Conservation (phyloP, 2,329 filamentous ascomycete genomes). For the Xylariaceae sp. region DNA sequence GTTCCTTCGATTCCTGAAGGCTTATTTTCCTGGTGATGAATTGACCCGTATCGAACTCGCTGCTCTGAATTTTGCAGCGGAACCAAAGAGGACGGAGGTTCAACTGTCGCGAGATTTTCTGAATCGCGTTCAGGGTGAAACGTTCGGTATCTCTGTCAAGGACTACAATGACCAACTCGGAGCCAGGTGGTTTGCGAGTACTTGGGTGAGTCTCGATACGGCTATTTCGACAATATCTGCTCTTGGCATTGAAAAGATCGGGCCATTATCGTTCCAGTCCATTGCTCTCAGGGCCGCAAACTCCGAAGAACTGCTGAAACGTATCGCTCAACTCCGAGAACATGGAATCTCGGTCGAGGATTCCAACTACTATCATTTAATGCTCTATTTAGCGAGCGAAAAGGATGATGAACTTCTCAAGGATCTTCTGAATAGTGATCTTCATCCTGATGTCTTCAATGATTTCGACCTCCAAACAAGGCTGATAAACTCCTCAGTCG, state of each 20-base stretch:
- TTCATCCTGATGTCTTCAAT: slow-evolving; percentile 54
- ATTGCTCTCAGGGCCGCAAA: slow-evolving; percentile 62
- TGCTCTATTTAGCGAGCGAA: slow-evolving; percentile 58
- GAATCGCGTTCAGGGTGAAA: slow-evolving; percentile 37
- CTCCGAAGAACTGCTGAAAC: slow-evolving; percentile 49
- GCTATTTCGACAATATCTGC: slow-evolving; percentile 63
- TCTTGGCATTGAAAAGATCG: slow-evolving; percentile 66
- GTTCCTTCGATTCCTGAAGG: slow-evolving; percentile 44
- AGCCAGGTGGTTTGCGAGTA: slow-evolving; percentile 73
- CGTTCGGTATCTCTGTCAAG: slow-evolving; percentile 39
- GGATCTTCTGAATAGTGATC: slow-evolving; percentile 43
- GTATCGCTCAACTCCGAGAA: slow-evolving; percentile 56
- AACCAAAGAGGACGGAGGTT: slow-evolving; percentile 16
- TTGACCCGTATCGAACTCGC: slow-evolving; percentile 34
- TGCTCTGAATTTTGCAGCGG: slow-evolving; percentile 7
- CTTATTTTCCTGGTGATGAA: slow-evolving; percentile 40
- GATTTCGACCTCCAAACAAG: slow-evolving; percentile 38
- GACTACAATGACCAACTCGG: slow-evolving; percentile 63
- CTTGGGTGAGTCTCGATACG: slow-evolving; percentile 65
- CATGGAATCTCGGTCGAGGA: slow-evolving; percentile 58
- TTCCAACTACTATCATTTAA: slow-evolving; percentile 59
- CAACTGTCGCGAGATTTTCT: slow-evolving; percentile 33
- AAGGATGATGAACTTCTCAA: slow-evolving; percentile 47
- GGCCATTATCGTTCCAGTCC: slow-evolving; percentile 70
- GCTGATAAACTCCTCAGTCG: slow-evolving; percentile 35